Base-by-base conservation (phyloP, 768 basidiomycete genomes). In the Mycena crocata region DNA sequence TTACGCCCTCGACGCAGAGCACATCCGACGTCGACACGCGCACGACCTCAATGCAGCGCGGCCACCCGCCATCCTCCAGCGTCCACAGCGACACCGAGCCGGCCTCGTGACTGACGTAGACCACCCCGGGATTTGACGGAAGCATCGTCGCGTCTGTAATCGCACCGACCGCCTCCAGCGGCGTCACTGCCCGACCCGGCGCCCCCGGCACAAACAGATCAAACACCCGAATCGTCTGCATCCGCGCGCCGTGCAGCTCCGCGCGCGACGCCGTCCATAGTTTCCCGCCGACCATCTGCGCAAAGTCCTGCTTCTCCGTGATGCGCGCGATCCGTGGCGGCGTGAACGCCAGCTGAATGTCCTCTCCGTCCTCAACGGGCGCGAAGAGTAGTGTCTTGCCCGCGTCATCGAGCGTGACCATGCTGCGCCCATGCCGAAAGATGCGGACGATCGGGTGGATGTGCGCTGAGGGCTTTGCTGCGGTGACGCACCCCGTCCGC, bases 81-180 rank as follows among this genome's bases (percentile, higher is more conserved):
- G 79, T 71, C 96, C 98, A 99, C n/a, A 96, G 81, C 2, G 90
- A 91, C 67, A 99, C 84, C 73, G 85, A 90, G 0, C 97, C 97
- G 44, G 93, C 95, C 77, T 99, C 96, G 72, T 99, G 97, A 0
- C 93, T 95, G 35, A 99, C 81, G 72, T 91, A 98, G 40, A 94
- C 91, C 31, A 82, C 77, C 2, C 86, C 83, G 0, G 90, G 90
- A 23, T 87, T 82, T 1, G 89, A 86, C 0, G 93, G 90, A 9
- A 98, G 76, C 34, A 93, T 81, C 0, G 95, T 89, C 0, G 91
- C 94, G 35, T 90, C 88, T 0, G 93, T 94, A 23, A 98, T 92
- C 1, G 93, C 85, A 0, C 96, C 97, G 7, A 93, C 87, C 58
- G 89, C 87, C 45, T 93, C 91, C 1, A 82, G 84, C 2, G 93